These are phyloP conservation scores for Fusarium praegraminearum DNA, from an alignment of 2,329 filamentous ascomycete genomes.

Conservation along the genomic window DNA sequence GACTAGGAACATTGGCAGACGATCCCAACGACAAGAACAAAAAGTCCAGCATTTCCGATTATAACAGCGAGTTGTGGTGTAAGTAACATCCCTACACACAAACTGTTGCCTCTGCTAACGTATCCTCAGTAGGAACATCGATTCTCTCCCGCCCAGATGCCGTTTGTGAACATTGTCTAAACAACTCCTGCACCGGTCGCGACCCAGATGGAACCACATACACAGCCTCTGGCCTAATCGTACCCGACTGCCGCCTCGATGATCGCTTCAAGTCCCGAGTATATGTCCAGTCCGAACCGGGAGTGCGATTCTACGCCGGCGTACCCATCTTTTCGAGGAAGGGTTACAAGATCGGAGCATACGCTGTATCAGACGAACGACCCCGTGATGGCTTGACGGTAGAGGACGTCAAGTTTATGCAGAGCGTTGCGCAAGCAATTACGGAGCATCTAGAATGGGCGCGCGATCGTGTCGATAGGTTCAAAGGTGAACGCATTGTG, in stretches of 20 bases:
- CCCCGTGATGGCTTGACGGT: conserved; percentile 63
- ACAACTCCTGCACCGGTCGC: conserved; percentile 43
- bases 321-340: conserved; percentile 70
- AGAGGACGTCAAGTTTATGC: conserved; percentile 65
- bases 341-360: conserved; percentile 69
- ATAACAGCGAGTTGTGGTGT: conserved; percentile 52
- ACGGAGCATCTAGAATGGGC: conserved; percentile 72
- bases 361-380: conserved; percentile 69
- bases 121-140: conserved; percentile 41
- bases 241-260: conserved; percentile 50
- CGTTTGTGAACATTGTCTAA: conserved; percentile 50
- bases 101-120: neutral
- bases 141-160: conserved; percentile 50
- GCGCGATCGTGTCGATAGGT: conserved; percentile 63
- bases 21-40: neutral
- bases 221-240: conserved; percentile 47
- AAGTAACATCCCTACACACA: conserved; percentile 33
- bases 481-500: conserved; percentile 65
- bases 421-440: conserved; percentile 66
- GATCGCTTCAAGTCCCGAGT: conserved; percentile 50
- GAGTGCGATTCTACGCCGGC: conserved; percentile 55
- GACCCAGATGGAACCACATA: conserved; percentile 46
- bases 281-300: conserved; percentile 50
- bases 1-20: conserved; percentile 51
- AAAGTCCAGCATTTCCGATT: neutral